A percentile compares a stretch with the other conserved stretches of the same genome.
phyloP scores from a whole-genome alignment of 495 filamentous ascomycete species.

The Beverwykella pulmonaria region DNA sequence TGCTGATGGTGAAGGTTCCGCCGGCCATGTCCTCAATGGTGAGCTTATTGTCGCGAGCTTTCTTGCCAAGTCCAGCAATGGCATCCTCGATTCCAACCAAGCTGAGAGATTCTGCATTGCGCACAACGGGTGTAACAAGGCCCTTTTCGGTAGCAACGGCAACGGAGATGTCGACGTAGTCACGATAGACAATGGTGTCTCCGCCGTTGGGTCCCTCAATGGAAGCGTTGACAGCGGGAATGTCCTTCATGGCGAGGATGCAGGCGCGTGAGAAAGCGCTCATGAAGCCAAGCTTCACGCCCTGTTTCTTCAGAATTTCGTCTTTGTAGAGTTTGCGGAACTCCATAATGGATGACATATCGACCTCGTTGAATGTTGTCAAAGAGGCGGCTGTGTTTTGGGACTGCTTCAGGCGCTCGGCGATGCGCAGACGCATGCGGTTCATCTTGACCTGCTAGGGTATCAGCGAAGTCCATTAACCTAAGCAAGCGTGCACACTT shows the following conservation, averaged over 20 bases:
- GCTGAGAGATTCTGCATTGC: slow-evolving; percentile 87
- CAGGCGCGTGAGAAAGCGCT: slow-evolving; percentile 92
- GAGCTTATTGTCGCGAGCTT: slow-evolving; percentile 94
- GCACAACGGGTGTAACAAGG: slow-evolving; percentile 92
- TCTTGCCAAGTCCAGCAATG: slow-evolving; percentile 93
- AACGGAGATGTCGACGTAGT: slow-evolving; percentile 97
- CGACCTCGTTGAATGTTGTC: slow-evolving; percentile 99
- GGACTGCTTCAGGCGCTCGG: slow-evolving; percentile 97
- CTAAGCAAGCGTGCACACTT: slow-evolving; percentile 43
- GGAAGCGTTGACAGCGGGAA: slow-evolving; percentile 95
- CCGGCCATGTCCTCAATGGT: slow-evolving; percentile 99
- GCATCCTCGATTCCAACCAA: slow-evolving; percentile 85
- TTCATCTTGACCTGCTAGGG: slow-evolving; percentile 91
- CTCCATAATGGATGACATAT: slow-evolving; percentile 98
- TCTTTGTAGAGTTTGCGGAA: slow-evolving; percentile 97
- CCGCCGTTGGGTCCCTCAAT: slow-evolving; percentile 94
- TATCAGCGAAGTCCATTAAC: not conserved
- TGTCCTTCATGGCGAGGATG: slow-evolving; percentile 88
- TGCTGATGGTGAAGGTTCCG: slow-evolving; percentile 98
- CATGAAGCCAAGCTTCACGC: slow-evolving; percentile 98
- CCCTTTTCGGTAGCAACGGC: slow-evolving; percentile 98
- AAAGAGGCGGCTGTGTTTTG: slow-evolving; percentile 98
- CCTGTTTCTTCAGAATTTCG: slow-evolving; percentile 90
- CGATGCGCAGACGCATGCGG: slow-evolving; percentile 95
- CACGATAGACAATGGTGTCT: slow-evolving; percentile 96